Percentiles rank a stretch among this genome's conserved stretches.
Evolutionary conservation across 306 rosid genomes (phyloP).

Genomic region (Prunus fruticosa): DNA sequence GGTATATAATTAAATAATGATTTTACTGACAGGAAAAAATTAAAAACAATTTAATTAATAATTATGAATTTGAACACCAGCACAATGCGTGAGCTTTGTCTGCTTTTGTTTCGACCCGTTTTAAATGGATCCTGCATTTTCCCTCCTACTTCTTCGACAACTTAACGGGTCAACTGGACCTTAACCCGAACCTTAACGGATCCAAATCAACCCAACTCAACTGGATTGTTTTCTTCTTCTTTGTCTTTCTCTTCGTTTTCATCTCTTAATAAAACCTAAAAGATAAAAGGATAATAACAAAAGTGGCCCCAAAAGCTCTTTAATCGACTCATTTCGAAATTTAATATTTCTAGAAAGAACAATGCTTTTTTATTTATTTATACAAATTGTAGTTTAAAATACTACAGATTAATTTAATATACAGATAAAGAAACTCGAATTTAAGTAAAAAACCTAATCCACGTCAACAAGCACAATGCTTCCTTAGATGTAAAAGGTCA

Average conservation of each 20-base stretch:
- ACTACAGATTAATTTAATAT: too few species aligned
- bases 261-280: too few species aligned
- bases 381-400: too few species aligned
- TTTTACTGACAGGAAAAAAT: neutral
- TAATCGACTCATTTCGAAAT: too few species aligned
- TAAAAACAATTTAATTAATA: neutral
- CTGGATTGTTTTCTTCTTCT: neutral
- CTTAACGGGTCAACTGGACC: neutral
- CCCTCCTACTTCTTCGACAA: neutral
- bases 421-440: accelerated
- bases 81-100: neutral
- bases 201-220: neutral
- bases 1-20: neutral
- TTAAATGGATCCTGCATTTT: neutral
- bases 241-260: too few species aligned
- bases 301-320: too few species aligned
- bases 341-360: too few species aligned
- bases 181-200: neutral
- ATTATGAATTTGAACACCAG: neutral
- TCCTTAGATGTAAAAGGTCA: too few species aligned
- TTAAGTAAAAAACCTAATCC: too few species aligned
- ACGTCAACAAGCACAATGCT: too few species aligned
- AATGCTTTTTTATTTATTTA: too few species aligned
- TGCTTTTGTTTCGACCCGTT: neutral
- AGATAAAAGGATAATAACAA: too few species aligned